Base-by-base conservation (phyloP, 495 filamentous ascomycete species). In the Lepidopterella palustris region DNA sequence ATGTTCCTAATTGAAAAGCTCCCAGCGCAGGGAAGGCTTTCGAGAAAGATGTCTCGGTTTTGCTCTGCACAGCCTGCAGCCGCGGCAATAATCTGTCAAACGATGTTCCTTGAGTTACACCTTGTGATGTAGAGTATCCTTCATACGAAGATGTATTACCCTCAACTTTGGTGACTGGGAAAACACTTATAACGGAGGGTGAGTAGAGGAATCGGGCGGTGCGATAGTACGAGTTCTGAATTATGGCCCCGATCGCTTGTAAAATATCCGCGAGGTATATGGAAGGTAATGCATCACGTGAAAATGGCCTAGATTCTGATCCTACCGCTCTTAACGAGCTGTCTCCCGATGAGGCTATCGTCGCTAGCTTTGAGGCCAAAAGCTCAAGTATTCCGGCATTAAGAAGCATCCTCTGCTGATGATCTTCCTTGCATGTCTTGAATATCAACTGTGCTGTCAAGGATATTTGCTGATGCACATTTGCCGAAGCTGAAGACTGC, bases 161-260 rank as follows among this genome's bases (percentile, higher is more conserved):
- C 47, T 24, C 47, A 15, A 4, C 18, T 25, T 6, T 25, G 21
- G 23, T 50, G 2, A 42, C 35, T 25, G 57, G 56, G 49, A 74
- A 74, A 3, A 73, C 51, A 5, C 54, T 83, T 18, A 87, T 70
- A 20, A 96, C 87, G 1, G 84, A 78, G 2, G 87, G 86, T 0
- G 90, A 90, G 59, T 84, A 89, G 24, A 96, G 73, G 57, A 97
- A 83, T 62, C 88, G 81, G 57, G 84, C 83, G 15, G 87, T 84
- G 18, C 90, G 83, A 73, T 83, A 87, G 53, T 85, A 86, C 0
- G 93, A 97, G 61, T 87, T 81, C 42, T 84, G 79, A 57, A 96
- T 82, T 45, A 97, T 91, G 40, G 83, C 80, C 10, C 84, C 82
- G 45, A 95, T 82, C 0, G 92, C 89, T 58, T 90, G 87, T n/a